phyloP scores from a whole-genome alignment of 2,329 filamentous ascomycete genomes.

The Parastagonospora nodorum region DNA sequence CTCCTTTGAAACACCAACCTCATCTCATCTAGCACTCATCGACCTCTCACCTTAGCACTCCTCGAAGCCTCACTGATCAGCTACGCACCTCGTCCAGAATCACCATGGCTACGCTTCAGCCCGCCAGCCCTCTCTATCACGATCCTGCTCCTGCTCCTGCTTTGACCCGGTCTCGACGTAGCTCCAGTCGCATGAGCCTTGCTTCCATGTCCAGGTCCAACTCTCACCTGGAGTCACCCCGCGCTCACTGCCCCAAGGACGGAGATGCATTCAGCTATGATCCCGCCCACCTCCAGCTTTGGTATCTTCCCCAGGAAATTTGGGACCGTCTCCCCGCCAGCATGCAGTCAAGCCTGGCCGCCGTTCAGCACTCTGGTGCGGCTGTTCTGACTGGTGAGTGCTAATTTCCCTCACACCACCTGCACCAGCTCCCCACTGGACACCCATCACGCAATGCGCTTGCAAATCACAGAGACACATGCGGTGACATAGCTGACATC shows the following conservation, averaged over 20 bases:
- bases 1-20: constrained; percentile 17
- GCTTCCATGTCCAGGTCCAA: constrained; percentile 23
- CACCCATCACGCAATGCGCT: constrained; percentile 8
- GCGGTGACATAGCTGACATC: constrained; percentile 14
- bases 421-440: constrained; percentile 3
- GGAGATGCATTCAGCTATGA: constrained; percentile 46
- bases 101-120: constrained; percentile 26
- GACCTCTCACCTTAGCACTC: constrained; percentile 4
- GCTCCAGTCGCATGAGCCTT: constrained; percentile 35
- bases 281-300: constrained; percentile 44
- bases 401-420: neutral
- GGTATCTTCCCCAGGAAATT: constrained; percentile 46
- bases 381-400: constrained; percentile 51
- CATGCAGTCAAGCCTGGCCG: constrained; percentile 39
- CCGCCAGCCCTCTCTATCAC: constrained; percentile 28
- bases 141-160: constrained; percentile 17
- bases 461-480: constrained; percentile 7
- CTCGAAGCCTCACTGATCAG: constrained; percentile 7
- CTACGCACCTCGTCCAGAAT: constrained; percentile 1
- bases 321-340: constrained; percentile 43
- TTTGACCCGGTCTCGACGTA: constrained; percentile 26
- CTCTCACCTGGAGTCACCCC: constrained; percentile 33
- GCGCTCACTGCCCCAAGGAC: constrained; percentile 41
- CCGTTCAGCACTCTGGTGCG: constrained; percentile 52
- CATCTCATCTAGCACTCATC: constrained; percentile 3